Conservation (phyloP, 345 rosid species). For the Anacardium occidentale region DNA sequence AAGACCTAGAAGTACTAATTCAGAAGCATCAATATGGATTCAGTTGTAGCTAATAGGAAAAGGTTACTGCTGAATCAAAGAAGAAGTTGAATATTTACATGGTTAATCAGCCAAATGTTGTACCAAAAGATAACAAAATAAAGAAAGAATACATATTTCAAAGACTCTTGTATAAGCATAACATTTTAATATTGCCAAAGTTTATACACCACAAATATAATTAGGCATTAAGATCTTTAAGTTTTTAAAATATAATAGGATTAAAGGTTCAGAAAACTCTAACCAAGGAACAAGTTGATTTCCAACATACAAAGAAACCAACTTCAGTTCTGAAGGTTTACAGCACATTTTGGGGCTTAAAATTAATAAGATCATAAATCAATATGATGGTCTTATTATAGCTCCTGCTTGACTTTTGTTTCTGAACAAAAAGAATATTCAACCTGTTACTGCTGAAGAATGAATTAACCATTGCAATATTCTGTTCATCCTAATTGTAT, state of each 20-base stretch:
- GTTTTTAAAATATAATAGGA: background rate
- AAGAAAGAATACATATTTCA: background rate
- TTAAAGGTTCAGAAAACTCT: background rate
- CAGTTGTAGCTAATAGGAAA: background rate
- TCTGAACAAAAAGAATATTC: background rate
- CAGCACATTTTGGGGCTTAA: background rate
- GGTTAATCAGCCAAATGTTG: background rate
- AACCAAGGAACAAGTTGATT: too few relatives aligned
- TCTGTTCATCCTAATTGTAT: background rate
- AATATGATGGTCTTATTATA: background rate
- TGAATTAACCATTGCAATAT: background rate
- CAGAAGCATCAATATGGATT: background rate
- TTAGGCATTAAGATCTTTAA: background rate
- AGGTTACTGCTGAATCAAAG: background rate
- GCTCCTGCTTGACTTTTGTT: background rate
- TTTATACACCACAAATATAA: background rate
- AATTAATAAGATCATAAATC: background rate
- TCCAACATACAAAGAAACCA: background rate
- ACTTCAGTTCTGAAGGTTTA: background rate
- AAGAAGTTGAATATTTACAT: background rate
- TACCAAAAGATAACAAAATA: background rate
- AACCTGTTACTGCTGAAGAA: background rate
- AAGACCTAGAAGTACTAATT: constrained; percentile 9
- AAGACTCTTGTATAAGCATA: background rate
- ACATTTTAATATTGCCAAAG: too few relatives aligned